These are phyloP conservation scores for Nadsonia fulvescens DNA, from an alignment of 805 yeast species.

Conservation along the genomic window DNA sequence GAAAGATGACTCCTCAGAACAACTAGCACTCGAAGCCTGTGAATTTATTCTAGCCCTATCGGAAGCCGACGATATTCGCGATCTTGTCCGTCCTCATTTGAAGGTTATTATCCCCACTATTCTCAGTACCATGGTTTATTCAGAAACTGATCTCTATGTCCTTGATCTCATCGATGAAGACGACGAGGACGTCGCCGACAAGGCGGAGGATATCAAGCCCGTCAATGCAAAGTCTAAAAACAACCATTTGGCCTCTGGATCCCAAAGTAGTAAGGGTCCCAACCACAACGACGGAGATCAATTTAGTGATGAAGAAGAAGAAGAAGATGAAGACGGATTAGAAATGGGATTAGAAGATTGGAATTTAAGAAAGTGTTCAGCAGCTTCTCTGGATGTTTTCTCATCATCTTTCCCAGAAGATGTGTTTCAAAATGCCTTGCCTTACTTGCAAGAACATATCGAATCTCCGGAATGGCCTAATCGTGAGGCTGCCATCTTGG, in stretches of 20 bases:
- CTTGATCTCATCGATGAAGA: slow-evolving; percentile 54
- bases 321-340: slow-evolving; percentile 53
- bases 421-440: slow-evolving; percentile 51
- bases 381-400: slow-evolving; percentile 75
- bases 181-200: slow-evolving; percentile 62
- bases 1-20: slow-evolving; percentile 27
- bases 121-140: slow-evolving; percentile 68
- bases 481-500: slow-evolving; percentile 83
- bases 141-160: slow-evolving; percentile 58
- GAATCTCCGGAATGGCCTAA: slow-evolving; percentile 66
- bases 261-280: slow-evolving; percentile 6
- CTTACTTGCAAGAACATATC: slow-evolving; percentile 55
- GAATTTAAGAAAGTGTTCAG: slow-evolving; percentile 86
- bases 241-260: slow-evolving; percentile 18
- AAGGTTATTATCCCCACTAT: slow-evolving; percentile 56
- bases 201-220: slow-evolving; percentile 78
- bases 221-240: slow-evolving; percentile 50
- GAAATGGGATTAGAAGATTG: slow-evolving; percentile 57
- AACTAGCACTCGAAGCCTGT: slow-evolving; percentile 81
- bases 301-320: slow-evolving; percentile 34
- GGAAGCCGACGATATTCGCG: slow-evolving; percentile 39
- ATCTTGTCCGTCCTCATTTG: slow-evolving; percentile 37
- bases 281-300: slow-evolving; percentile 14
- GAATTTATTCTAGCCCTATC: slow-evolving; percentile 71
- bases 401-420: slow-evolving; percentile 50